Evolutionary conservation across 23 red algal species (phyloP), one percentile per base, ranked within the genome.

Genomic region (Rhodosorus marinus): DNA sequence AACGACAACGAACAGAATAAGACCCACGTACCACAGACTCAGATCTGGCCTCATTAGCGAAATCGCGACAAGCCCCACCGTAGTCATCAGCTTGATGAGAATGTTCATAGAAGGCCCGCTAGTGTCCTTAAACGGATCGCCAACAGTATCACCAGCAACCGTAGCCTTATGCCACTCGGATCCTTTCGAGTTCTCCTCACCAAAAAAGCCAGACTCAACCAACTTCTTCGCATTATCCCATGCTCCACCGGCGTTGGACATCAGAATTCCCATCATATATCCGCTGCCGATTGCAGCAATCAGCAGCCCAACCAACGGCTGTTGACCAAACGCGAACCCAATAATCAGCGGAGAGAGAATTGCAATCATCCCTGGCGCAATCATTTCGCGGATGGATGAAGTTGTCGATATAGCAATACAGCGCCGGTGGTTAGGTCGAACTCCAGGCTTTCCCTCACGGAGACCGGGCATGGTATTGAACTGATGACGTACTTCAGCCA

Each of bases 401-500:
- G 0, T 26, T 29, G 34, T 41, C 0, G 54, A 42, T 4, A 34
- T 59, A 7, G 26, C 54, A 23, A 59, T 35, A 21, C 54, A 34
- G 21, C 49, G 33, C 27, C 54, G 59, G 49, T 86, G 70, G 15
- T 76, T 72, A 8, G 66, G 51, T 33, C 52, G 49, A 11, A 60
- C 66, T 26, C 48, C 52, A 2, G 26, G 3, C 2, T n/a, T n/a
- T 26, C 57, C 34, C 2, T 45, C 57, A n/a, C 34, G 57, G 15
- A 45, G 15, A 20, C 29, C 31, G 14, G 32, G 2, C 25, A 62
- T 70, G 6, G 11, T 8, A 7, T 28, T 22, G 21, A 54, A 54
- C 66, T 87, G 81, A 2, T 73, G 42, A 5, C 81, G 81, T 38
- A 87, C 81, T 33, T 87, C 81, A 29, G 55, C 71, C 19, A 87